Base-by-base conservation (phyloP, 176 grass and related monocot genomes). In the Bromus sterilis region DNA sequence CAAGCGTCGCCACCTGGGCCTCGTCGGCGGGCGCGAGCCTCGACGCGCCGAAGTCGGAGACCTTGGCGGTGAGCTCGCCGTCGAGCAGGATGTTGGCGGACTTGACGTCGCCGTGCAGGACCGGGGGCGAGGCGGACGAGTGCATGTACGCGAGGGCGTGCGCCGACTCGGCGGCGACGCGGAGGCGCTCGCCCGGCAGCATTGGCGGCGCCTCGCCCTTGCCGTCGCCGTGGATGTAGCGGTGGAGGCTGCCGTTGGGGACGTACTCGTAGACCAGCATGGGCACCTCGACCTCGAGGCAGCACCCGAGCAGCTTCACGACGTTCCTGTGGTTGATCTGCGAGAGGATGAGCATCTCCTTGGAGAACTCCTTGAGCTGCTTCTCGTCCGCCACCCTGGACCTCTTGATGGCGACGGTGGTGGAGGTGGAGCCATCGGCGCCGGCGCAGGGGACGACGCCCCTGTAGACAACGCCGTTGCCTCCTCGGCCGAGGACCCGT, bases 301-400 rank as follows among this genome's bases (percentile, higher is more conserved):
- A 92, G 72, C 84, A 93, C 21, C 87, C 84, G 4, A 87, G 76
- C 10, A 92, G 63, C 75, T 81, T 93, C 3, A 89, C 83, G 0
- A 82, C 76, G 53, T 89, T 93, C 76, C 70, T 84, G 33, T 93
- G 91, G 43, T 89, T 93, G 80, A 93, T 87, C 62, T 93, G 91
- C 2, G 80, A 82, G 66, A 93, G 76, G 11, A 93, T 93, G 4
- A 75, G n/a, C 66, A 87, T 87, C 20, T 93, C 91, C 15, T n/a
- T 86, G 1, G 67, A 77, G 18, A 89, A 89, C 29, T 93, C 84
- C 43, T 87, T 55, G 34, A 51, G 67, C 41, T 89, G 69, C 13
- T 64, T 29, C 15, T 87, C 69, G 11, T 73, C 80, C 4, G 53
- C 41, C 55, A 87, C 14, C 75, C 83, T 93, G 3, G 86, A 92